Conservation (phyloP, 140 eudicot species). For the Cichorium intybus region DNA sequence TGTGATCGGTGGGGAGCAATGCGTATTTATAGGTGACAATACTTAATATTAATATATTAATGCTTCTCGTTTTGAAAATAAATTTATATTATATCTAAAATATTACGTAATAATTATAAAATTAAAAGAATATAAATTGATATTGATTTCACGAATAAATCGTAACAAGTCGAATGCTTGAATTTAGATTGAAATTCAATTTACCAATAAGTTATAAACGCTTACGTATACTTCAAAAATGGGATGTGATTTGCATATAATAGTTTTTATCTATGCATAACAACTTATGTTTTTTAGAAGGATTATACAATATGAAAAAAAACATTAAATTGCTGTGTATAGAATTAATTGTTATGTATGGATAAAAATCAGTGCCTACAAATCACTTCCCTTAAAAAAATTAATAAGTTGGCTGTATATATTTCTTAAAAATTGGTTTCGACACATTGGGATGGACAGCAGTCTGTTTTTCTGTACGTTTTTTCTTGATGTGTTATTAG, state of each 20-base stretch:
- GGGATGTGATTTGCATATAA: too few relatives aligned
- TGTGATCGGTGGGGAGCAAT: constrained; percentile 48
- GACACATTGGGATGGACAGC: neutral
- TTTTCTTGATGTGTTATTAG: neutral
- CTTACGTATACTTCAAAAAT: neutral
- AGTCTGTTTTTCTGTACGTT: neutral
- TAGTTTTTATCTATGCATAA: too few relatives aligned
- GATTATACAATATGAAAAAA: too few relatives aligned
- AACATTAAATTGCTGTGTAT: too few relatives aligned
- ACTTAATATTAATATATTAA: neutral
- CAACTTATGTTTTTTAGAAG: too few relatives aligned
- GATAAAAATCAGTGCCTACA: too few relatives aligned
- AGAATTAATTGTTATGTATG: too few relatives aligned
- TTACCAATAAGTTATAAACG: neutral
- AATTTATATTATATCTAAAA: neutral
- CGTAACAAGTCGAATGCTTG: neutral
- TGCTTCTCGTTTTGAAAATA: neutral
- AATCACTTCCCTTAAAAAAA: too few relatives aligned
- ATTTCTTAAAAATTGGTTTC: neutral
- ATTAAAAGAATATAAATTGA: too few relatives aligned
- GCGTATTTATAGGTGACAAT: constrained; percentile 26
- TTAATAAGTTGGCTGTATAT: neutral
- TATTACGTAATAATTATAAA: neutral
- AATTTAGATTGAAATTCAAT: neutral
- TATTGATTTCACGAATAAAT: neutral